These are phyloP conservation scores for Alternaria atra DNA, from an alignment of 2,329 filamentous ascomycete genomes.

Conservation along the genomic window DNA sequence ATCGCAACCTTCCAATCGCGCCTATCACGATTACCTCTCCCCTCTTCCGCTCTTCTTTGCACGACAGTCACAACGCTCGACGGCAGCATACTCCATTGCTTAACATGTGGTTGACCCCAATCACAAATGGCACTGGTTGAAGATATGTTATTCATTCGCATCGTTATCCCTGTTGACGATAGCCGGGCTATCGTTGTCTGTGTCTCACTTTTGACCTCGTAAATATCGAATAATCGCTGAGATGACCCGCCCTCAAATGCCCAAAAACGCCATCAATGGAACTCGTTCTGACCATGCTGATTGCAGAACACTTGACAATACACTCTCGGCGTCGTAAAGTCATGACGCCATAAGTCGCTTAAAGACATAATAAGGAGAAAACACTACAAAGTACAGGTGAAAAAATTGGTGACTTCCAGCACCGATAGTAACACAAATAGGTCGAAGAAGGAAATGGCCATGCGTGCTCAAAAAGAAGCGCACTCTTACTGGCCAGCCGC, in stretches of 20 bases:
- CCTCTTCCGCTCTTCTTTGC: neutral
- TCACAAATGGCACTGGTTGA: neutral
- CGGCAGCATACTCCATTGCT: neutral
- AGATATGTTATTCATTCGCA: neutral
- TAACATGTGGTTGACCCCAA: neutral
- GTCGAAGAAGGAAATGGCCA: neutral
- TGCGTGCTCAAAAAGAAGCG: neutral
- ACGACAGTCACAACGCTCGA: neutral
- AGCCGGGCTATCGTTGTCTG: neutral
- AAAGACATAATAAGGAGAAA: neutral
- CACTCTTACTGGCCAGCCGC: conserved; percentile 44
- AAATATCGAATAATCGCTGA: neutral
- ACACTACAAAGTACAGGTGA: neutral
- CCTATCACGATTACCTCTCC: neutral
- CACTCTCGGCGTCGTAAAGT: neutral
- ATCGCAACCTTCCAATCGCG: conserved; percentile 5
- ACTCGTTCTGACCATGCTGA: conserved; percentile 5
- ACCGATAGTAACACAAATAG: neutral
- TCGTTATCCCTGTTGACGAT: neutral
- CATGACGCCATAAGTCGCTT: conserved; percentile 12
- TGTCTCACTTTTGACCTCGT: neutral
- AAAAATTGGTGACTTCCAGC: neutral
- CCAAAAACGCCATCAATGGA: neutral
- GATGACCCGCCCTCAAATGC: neutral
- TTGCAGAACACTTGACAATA: neutral